Base-by-base conservation (phyloP, 2,329 filamentous ascomycete species). In the Fusarium sp. region DNA sequence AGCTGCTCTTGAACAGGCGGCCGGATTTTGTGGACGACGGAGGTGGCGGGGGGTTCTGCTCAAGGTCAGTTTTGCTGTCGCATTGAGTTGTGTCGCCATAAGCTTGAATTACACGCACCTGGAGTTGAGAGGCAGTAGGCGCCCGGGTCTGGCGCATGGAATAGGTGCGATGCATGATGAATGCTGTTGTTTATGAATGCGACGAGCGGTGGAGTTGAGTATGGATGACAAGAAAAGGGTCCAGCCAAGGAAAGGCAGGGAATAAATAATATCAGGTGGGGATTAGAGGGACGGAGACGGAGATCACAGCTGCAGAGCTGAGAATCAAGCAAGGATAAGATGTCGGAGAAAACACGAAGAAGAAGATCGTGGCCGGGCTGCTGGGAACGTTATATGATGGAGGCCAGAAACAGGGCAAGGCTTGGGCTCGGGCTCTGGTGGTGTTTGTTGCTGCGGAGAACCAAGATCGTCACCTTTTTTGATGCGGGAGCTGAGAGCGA, bases 81-180 rank as follows among this genome's bases (percentile, higher is more conserved):
- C 35, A 36, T n/a, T 39, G 41, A 28, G 28, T 47, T 42, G 48
- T 36, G 28, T 32, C 24, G 14, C 17, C 12, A 28, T 7, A 35
- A n/a, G 12, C 13, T 54, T 42, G 11, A 26, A 15, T 9, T 15
- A 17, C 20, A 68, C 84, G 71, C 80, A 90, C 89, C 83, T 90
- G 88, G 51, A 91, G 86, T 81, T 90, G 89, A 81, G 95, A 97
- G 81, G 96, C 96, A 76, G 96, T 99, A 55, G 96, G 96, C 84
- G 94, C 94, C 89, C 96, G 92, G 85, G 94, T 93, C 86, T 97
- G 93, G 92, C 96, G 95, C 96, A 98, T 97, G 80, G 95, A 98
- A 84, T 98, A 99, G 76, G 96, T 98, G 84, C 96, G 95, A 90
- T 99, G 96, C 96, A 99, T 99, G 65, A 72, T 85, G 84, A 47